A percentile compares a stretch with the other conserved stretches of the same genome.
Conservation (phyloP, 768 basidiomycete species). For the Cyclocybe cylindracea region DNA sequence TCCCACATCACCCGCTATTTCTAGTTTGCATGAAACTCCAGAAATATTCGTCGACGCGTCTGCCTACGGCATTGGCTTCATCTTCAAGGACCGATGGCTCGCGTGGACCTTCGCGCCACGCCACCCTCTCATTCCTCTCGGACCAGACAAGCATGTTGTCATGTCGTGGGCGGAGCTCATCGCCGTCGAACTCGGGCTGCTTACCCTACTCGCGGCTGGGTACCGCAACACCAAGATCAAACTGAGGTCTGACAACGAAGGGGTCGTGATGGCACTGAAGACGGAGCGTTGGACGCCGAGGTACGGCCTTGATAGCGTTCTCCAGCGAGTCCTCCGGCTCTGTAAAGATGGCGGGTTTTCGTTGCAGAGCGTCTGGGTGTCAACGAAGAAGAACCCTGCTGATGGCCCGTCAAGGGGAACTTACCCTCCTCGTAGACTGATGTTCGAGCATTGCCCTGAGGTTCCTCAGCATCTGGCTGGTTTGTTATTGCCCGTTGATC, state of each 20-base stretch:
- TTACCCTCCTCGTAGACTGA: no score
- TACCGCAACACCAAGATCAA: slow-evolving; percentile 22
- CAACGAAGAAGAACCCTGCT: slow-evolving; percentile 22
- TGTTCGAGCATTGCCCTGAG: no score
- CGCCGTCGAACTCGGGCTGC: slow-evolving; percentile 36
- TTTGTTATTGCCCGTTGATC: no score
- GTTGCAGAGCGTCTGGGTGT: slow-evolving; percentile 23
- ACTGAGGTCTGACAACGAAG: slow-evolving; percentile 36
- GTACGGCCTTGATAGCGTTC: slow-evolving; percentile 24
- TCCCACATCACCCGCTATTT: background rate
- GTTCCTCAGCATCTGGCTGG: no score
- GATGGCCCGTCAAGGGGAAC: slow-evolving; percentile 23
- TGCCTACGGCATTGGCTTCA: slow-evolving; percentile 31
- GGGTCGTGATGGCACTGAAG: slow-evolving; percentile 24
- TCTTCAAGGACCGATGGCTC: slow-evolving; percentile 29
- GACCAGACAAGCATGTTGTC: slow-evolving; percentile 26
- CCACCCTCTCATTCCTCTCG: slow-evolving; percentile 19
- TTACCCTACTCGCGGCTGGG: slow-evolving; percentile 20
- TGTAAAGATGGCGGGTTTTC: slow-evolving; percentile 21
- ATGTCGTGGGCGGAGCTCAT: slow-evolving; percentile 45
- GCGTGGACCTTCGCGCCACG: slow-evolving; percentile 30
- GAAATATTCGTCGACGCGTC: slow-evolving; percentile 21
- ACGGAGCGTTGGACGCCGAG: slow-evolving; percentile 22
- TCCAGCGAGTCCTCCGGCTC: slow-evolving; percentile 22
- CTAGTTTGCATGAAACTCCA: background rate